Percentiles rank a stretch among this genome's conserved stretches.
Evolutionary conservation across 441 rosid species (phyloP).

Genomic region (Capsella rubella): DNA sequence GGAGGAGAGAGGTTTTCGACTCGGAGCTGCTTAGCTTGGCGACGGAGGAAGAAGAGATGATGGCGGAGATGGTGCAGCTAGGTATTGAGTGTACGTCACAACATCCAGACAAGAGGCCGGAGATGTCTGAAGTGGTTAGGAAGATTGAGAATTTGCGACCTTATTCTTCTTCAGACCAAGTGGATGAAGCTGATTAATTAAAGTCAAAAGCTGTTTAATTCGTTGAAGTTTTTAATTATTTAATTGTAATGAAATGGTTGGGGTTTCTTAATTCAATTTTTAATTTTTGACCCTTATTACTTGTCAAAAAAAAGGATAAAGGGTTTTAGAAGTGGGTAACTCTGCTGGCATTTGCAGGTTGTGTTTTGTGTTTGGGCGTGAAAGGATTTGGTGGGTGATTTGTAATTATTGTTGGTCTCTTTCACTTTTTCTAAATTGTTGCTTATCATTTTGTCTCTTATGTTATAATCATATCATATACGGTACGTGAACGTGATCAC

Average conservation of each 20-base stretch:
- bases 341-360: constrained; percentile 31
- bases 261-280: neutral
- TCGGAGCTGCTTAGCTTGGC: constrained; percentile 81
- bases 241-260: constrained; percentile 21
- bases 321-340: constrained; percentile 32
- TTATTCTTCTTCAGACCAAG: constrained; percentile 40
- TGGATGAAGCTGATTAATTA: constrained; percentile 38
- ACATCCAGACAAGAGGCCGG: constrained; percentile 85
- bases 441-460: neutral
- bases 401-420: constrained; percentile 37
- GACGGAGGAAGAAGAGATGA: constrained; percentile 71
- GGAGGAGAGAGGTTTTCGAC: constrained; percentile 94
- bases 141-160: constrained; percentile 61
- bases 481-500: no score
- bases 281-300: constrained; percentile 29
- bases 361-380: constrained; percentile 40
- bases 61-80: constrained; percentile 79
- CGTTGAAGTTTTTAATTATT: constrained; percentile 27
- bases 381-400: constrained; percentile 32
- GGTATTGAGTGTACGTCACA: constrained; percentile 87
- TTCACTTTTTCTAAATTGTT: constrained; percentile 9
- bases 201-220: neutral
- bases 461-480: neutral
- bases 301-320: constrained; percentile 16
- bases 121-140: constrained; percentile 67